Conservation (phyloP, 2,329 filamentous ascomycete species). For the Colletotrichum lentis region DNA sequence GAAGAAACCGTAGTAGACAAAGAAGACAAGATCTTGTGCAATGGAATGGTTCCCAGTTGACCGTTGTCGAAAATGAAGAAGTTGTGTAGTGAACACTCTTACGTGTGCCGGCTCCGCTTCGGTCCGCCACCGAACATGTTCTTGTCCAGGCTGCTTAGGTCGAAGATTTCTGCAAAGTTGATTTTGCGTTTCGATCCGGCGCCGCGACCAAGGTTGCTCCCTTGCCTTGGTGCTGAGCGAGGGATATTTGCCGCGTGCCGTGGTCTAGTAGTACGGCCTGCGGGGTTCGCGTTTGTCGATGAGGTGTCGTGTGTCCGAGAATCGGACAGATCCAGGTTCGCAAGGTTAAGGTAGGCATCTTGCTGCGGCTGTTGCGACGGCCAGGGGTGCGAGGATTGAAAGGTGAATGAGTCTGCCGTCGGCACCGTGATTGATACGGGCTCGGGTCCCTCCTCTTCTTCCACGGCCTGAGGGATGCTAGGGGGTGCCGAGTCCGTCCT, state of each 20-base stretch:
- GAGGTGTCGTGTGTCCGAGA: conserved; percentile 52
- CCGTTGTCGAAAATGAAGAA: conserved; percentile 26
- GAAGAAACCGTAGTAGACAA: conserved; percentile 23
- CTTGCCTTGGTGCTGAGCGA: conserved; percentile 35
- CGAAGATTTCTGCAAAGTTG: conserved; percentile 79
- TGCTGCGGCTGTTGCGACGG: conserved; percentile 53
- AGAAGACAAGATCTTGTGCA: conserved; percentile 9
- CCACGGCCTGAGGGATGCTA: conserved; percentile 30
- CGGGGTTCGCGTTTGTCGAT: conserved; percentile 41
- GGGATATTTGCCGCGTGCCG: conserved; percentile 33
- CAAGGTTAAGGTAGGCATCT: conserved; percentile 66
- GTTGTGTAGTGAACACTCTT: conserved; percentile 31
- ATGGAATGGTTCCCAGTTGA: conserved; percentile 5
- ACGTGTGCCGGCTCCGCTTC: conserved; percentile 62
- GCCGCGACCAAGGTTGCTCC: conserved; percentile 64
- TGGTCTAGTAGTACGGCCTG: conserved; percentile 32
- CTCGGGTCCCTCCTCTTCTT: conserved; percentile 37
- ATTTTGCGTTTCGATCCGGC: conserved; percentile 77
- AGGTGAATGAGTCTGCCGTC: conserved; percentile 71
- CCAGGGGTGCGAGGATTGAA: conserved; percentile 70
- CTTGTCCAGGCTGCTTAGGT: conserved; percentile 71
- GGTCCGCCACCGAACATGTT: conserved; percentile 61
- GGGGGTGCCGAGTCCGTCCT: conserved; percentile 51
- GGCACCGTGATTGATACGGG: conserved; percentile 58
- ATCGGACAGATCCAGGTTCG: conserved; percentile 68